Conservation (phyloP, 2,329 filamentous ascomycete species). For the Catunica adiposa region DNA sequence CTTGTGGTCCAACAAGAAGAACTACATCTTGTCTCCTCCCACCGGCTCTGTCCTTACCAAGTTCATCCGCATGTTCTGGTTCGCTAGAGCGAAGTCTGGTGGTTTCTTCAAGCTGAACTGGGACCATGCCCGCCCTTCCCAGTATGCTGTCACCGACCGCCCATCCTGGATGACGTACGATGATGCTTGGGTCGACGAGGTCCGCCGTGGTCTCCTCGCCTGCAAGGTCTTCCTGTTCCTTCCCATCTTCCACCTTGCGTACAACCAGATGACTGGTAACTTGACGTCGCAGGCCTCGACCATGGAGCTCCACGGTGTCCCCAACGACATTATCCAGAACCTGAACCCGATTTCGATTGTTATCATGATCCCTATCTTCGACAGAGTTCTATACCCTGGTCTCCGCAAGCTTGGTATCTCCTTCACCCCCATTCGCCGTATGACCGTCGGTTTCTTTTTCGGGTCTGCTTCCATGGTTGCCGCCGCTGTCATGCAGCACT, state of each 20-base stretch:
- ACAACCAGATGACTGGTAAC: conserved; percentile 45
- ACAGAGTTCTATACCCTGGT: conserved; percentile 51
- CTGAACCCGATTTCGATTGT: conserved; percentile 60
- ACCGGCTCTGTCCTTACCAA: conserved; percentile 57
- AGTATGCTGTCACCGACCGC: conserved; percentile 35
- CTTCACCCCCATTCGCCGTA: conserved; percentile 63
- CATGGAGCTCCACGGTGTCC: conserved; percentile 52
- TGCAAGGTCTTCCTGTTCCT: conserved; percentile 56
- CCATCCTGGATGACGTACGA: conserved; percentile 69
- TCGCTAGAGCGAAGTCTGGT: conserved; percentile 48
- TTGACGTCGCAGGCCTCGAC: conserved; percentile 47
- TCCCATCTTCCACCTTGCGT: conserved; percentile 44
- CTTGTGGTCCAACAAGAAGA: conserved; percentile 40
- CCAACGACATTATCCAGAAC: conserved; percentile 64
- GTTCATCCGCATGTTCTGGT: conserved; percentile 41
- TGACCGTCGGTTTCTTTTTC: conserved; percentile 52
- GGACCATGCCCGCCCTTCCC: conserved; percentile 52
- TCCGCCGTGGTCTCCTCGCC: conserved; percentile 50
- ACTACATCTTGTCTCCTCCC: conserved; percentile 47
- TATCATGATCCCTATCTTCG: conserved; percentile 57
- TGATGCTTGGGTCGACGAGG: conserved; percentile 68
- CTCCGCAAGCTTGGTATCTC: conserved; percentile 46
- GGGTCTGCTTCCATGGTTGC: conserved; percentile 45
- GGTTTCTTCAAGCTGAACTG: conserved; percentile 48
- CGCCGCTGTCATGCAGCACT: conserved; percentile 40